phyloP scores from a whole-genome alignment of 2,329 filamentous ascomycete genomes.

The Fusarium compactum region DNA sequence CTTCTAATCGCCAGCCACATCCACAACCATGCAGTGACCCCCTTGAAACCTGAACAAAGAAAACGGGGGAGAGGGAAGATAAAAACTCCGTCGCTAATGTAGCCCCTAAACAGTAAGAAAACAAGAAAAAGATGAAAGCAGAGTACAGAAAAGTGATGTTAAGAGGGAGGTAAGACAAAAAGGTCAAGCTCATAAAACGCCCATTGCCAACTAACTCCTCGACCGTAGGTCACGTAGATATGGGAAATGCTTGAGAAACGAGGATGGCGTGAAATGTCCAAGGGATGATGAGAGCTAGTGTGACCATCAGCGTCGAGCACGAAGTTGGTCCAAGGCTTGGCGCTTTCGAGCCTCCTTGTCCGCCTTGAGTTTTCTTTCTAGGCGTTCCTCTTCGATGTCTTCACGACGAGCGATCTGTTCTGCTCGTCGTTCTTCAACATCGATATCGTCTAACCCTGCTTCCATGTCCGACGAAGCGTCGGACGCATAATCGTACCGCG shows the following conservation, averaged over 20 bases:
- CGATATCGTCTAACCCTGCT: slow-evolving; percentile 78
- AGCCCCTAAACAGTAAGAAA: slow-evolving; percentile 24
- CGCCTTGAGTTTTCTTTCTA: slow-evolving; percentile 71
- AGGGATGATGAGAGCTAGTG: not conserved
- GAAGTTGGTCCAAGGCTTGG: slow-evolving; percentile 54
- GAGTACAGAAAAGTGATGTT: slow-evolving; percentile 13
- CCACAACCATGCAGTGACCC: slow-evolving; percentile 35
- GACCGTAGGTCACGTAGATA: slow-evolving; percentile 35
- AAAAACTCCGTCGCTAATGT: slow-evolving; percentile 58
- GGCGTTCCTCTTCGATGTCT: slow-evolving; percentile 72
- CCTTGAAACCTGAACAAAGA: slow-evolving; percentile 1
- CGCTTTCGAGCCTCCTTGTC: slow-evolving; percentile 71
- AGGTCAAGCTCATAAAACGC: slow-evolving; percentile 35
- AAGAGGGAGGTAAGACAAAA: slow-evolving; percentile 5
- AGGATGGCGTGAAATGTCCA: not conserved
- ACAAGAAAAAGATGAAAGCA: slow-evolving; percentile 13
- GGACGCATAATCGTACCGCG: slow-evolving; percentile 68
- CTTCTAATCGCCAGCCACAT: slow-evolving; percentile 15
- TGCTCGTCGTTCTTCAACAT: slow-evolving; percentile 75
- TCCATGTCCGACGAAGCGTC: slow-evolving; percentile 83
- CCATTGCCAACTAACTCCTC: slow-evolving; percentile 33
- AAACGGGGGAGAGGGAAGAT: slow-evolving; percentile 21
- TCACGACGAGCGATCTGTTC: slow-evolving; percentile 73
- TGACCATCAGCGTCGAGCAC: slow-evolving; percentile 48
- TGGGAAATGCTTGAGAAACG: slow-evolving; percentile 12